Percentiles rank a stretch among this genome's conserved stretches.
Evolutionary conservation across 1,139 yeast genomes (phyloP).

Genomic region (Nadsonia starkeyi-henricii): DNA sequence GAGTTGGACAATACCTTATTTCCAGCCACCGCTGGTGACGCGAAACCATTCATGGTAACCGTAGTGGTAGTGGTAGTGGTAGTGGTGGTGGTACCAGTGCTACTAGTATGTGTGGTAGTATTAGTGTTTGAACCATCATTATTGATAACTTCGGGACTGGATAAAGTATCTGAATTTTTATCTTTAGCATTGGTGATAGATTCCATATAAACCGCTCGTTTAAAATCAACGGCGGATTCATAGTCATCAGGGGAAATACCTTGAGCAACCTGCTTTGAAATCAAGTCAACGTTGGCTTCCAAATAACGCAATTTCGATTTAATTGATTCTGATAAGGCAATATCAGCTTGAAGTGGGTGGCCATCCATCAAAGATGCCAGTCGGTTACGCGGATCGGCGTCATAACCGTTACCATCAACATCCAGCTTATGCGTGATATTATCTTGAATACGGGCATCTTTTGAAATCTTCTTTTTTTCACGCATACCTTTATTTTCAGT

Average conservation of each 20-base stretch:
- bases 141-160: too few species aligned
- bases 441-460: slow-evolving; percentile 67
- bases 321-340: background rate
- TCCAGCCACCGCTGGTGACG: too few species aligned
- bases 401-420: slow-evolving; percentile 64
- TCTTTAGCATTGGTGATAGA: background rate
- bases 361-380: background rate
- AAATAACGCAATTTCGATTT: background rate
- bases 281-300: background rate
- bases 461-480: slow-evolving; percentile 67
- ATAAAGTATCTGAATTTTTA: background rate
- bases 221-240: background rate
- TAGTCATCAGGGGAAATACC: background rate
- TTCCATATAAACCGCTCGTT: background rate
- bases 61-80: too few species aligned
- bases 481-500: slow-evolving; percentile 74
- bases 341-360: background rate
- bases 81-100: too few species aligned
- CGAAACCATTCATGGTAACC: too few species aligned
- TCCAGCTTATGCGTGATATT: slow-evolving; percentile 51
- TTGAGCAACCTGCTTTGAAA: background rate
- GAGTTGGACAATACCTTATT: too few species aligned
- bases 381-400: background rate
- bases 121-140: too few species aligned
- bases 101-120: too few species aligned